A percentile compares a stretch with the other conserved stretches of the same genome.
phyloP scores from a whole-genome alignment of 2,329 filamentous ascomycete genomes.

The Onygenales sp. region DNA sequence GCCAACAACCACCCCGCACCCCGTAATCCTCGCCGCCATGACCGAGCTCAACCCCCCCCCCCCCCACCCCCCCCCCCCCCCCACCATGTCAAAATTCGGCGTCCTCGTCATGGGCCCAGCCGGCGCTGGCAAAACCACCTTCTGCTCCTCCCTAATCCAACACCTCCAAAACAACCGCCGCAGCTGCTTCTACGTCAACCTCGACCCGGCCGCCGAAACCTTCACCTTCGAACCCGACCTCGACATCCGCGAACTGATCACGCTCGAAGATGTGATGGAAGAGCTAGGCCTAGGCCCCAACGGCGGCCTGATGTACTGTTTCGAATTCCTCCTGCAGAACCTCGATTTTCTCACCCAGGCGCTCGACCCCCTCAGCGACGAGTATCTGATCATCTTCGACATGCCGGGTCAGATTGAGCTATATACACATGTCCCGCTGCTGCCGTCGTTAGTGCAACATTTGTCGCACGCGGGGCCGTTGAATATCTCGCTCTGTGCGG shows the following conservation, averaged over 20 bases:
- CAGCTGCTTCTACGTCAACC: slow-evolving; percentile 96
- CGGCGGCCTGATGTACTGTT: slow-evolving; percentile 89
- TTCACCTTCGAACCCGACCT: slow-evolving; percentile 89
- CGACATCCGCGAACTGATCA: slow-evolving; percentile 92
- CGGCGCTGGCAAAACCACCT: slow-evolving; percentile 93
- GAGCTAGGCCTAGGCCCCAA: slow-evolving; percentile 86
- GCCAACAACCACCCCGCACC: too few relatives aligned
- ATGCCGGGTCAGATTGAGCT: slow-evolving; percentile 99
- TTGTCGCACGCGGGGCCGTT: slow-evolving; percentile 69
- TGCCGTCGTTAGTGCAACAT: slow-evolving; percentile 74
- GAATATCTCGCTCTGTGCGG: slow-evolving; percentile 84
- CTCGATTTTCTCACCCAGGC: slow-evolving; percentile 83
- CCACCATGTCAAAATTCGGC: slow-evolving; percentile 80
- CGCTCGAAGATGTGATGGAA: slow-evolving; percentile 92
- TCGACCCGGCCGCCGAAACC: slow-evolving; percentile 88
- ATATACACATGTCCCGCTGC: slow-evolving; percentile 90
- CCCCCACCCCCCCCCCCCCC: not conserved
- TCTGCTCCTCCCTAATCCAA: slow-evolving; percentile 86
- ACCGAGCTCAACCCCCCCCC: too few relatives aligned
- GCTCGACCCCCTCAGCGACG: slow-evolving; percentile 77
- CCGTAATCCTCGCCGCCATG: too few relatives aligned
- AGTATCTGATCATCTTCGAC: slow-evolving; percentile 95
- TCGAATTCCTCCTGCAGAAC: slow-evolving; percentile 91
- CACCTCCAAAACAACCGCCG: slow-evolving; percentile 83
- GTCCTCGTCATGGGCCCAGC: slow-evolving; percentile 94